Conservation (phyloP, 495 filamentous ascomycete genomes). For the Daldinia decipiens region DNA sequence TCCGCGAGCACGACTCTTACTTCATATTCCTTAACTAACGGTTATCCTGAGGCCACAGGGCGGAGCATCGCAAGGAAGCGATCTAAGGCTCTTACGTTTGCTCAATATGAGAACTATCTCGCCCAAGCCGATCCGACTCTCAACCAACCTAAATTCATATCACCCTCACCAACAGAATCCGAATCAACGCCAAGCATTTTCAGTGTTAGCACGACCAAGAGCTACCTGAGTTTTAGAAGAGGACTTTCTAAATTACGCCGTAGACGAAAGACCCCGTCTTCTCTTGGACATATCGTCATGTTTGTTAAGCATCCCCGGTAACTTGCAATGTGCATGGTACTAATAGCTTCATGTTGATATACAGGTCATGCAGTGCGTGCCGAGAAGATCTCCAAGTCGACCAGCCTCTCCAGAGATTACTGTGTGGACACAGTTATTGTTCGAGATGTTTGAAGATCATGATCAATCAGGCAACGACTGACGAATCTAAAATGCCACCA, state of each 20-base stretch:
- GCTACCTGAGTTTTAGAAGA: constrained; percentile 54
- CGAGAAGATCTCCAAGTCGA: constrained; percentile 58
- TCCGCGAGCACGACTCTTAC: constrained; percentile 51
- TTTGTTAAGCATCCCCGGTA: constrained; percentile 40
- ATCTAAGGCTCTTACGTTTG: constrained; percentile 58
- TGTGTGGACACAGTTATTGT: constrained; percentile 66
- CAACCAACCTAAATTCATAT: constrained; percentile 51
- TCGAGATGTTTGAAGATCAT: constrained; percentile 59
- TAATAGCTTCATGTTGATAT: constrained; percentile 23
- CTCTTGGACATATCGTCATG: constrained; percentile 48
- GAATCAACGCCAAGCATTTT: constrained; percentile 46
- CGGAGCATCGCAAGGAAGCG: constrained; percentile 45
- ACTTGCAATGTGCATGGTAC: constrained; percentile 2
- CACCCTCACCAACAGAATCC: constrained; percentile 35
- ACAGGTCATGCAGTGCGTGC: constrained; percentile 64
- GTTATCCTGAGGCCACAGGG: constrained; percentile 13
- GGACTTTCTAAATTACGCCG: constrained; percentile 53
- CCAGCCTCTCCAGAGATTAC: constrained; percentile 55
- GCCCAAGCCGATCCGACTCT: constrained; percentile 53
- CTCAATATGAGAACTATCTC: constrained; percentile 64
- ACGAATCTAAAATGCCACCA: constrained; percentile 67
- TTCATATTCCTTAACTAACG: constrained; percentile 49
- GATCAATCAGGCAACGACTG: constrained; percentile 59
- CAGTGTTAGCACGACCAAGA: constrained; percentile 52
- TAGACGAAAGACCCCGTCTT: constrained; percentile 45